phyloP scores from a whole-genome alignment of 1,284 basidiomycete species.

The Cryptococcus wingfieldii region DNA sequence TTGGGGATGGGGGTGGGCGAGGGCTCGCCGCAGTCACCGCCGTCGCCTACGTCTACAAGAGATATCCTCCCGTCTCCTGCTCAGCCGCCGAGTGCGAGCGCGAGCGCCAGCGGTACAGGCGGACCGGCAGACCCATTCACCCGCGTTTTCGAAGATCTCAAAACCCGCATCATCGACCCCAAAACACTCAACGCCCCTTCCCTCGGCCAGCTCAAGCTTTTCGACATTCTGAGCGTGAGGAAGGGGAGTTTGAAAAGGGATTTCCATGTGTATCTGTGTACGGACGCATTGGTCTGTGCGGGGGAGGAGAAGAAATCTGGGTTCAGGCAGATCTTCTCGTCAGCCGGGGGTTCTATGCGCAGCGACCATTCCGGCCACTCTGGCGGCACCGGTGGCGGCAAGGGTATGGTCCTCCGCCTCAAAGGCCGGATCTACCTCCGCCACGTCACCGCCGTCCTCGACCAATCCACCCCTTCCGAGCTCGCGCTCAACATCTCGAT shows the following conservation, averaged over 20 bases:
- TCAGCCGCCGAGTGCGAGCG: not conserved
- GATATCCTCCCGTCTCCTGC: constrained; percentile 7
- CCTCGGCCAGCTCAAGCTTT: constrained; percentile 82
- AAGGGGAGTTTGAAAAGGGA: constrained; percentile 81
- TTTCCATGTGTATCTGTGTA: constrained; percentile 93
- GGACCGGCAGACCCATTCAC: constrained; percentile 51
- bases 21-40: constrained; percentile 35
- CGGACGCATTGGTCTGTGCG: constrained; percentile 93
- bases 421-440: constrained; percentile 92
- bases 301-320: constrained; percentile 82
- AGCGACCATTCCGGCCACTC: constrained; percentile 21
- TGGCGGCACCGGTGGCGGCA: too few species aligned
- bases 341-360: constrained; percentile 18
- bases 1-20: constrained; percentile 10
- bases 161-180: constrained; percentile 86
- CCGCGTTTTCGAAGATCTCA: constrained; percentile 78
- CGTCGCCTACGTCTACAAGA: constrained; percentile 28
- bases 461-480: constrained; percentile 70
- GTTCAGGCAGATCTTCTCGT: constrained; percentile 39
- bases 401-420: constrained; percentile 71
- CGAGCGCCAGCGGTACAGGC: not conserved
- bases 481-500: constrained; percentile 88
- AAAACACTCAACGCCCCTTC: constrained; percentile 79
- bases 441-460: constrained; percentile 81
- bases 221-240: constrained; percentile 81